Evolutionary conservation across 352 stramenopile genomes (phyloP).

Genomic region (Pythium myriotylum): DNA sequence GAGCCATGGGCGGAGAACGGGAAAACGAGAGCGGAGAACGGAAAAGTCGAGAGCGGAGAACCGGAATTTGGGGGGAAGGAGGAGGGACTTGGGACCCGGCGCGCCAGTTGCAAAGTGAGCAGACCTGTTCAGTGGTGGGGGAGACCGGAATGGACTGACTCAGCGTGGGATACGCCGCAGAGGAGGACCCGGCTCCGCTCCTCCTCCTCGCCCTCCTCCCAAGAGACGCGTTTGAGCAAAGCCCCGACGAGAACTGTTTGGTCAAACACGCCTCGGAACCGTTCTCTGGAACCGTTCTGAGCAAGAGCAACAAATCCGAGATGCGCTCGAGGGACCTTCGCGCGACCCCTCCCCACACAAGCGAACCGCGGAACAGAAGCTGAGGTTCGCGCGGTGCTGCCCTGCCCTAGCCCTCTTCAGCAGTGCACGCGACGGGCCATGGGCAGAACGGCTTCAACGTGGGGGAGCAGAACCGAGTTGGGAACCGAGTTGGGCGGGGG

Average conservation of each 20-base stretch:
- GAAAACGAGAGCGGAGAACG: background rate
- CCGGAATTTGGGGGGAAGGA: background rate
- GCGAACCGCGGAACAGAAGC: conserved; percentile 21
- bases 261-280: too few species aligned
- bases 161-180: background rate
- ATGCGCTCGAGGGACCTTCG: conserved; percentile 17
- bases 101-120: conserved; percentile 18
- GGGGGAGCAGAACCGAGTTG: too few species aligned
- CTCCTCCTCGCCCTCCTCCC: background rate
- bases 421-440: conserved; percentile 15
- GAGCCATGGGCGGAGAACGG: conserved; percentile 6
- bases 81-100: conserved; percentile 6
- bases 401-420: conserved; percentile 21
- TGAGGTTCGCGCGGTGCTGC: conserved; percentile 18
- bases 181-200: background rate
- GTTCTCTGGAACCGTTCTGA: too few species aligned
- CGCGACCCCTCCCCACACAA: background rate
- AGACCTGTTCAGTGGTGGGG: conserved; percentile 2
- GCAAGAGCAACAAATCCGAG: conserved; percentile 4
- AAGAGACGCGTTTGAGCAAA: conserved; percentile 11
- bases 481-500: too few species aligned
- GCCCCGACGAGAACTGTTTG: conserved; percentile 2
- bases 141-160: conserved; percentile 16
- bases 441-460: too few species aligned
- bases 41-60: background rate